These are phyloP conservation scores for Clonostachys solani DNA, from an alignment of 2,329 filamentous ascomycete genomes.

Conservation along the genomic window DNA sequence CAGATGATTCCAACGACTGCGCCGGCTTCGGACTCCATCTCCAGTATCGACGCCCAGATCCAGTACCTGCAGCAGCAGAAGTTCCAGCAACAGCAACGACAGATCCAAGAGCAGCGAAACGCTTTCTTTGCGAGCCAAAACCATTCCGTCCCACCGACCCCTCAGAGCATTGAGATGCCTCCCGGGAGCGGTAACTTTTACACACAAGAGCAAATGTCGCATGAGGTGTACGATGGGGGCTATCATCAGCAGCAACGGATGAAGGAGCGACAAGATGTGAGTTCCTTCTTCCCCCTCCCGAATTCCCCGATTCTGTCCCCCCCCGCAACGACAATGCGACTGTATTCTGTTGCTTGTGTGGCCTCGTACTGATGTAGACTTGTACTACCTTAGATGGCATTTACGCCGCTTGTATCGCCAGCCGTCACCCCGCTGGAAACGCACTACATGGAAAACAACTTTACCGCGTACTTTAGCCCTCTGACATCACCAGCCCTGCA, in stretches of 20 bases:
- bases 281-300: conserved; percentile 13
- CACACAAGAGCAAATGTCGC: conserved; percentile 42
- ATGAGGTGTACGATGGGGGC: conserved; percentile 57
- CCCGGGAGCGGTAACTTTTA: conserved; percentile 55
- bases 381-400: conserved; percentile 53
- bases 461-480: conserved; percentile 75
- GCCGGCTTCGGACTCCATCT: conserved; percentile 44
- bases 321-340: neutral
- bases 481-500: conserved; percentile 77
- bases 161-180: conserved; percentile 76
- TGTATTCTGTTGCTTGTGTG: neutral
- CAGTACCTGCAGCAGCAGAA: conserved; percentile 62
- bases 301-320: neutral
- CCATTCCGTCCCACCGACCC: conserved; percentile 70
- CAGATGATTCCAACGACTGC: conserved; percentile 36
- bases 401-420: conserved; percentile 80
- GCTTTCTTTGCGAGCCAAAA: conserved; percentile 51
- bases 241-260: conserved; percentile 63
- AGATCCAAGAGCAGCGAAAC: conserved; percentile 52
- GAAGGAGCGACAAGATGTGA: conserved; percentile 66
- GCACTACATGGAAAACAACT: conserved; percentile 59
- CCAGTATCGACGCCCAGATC: conserved; percentile 61
- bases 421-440: conserved; percentile 76
- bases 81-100: conserved; percentile 55
- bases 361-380: neutral